These are phyloP conservation scores for Saitozyma sp. DNA, from an alignment of 768 basidiomycete species.

Conservation along the genomic window DNA sequence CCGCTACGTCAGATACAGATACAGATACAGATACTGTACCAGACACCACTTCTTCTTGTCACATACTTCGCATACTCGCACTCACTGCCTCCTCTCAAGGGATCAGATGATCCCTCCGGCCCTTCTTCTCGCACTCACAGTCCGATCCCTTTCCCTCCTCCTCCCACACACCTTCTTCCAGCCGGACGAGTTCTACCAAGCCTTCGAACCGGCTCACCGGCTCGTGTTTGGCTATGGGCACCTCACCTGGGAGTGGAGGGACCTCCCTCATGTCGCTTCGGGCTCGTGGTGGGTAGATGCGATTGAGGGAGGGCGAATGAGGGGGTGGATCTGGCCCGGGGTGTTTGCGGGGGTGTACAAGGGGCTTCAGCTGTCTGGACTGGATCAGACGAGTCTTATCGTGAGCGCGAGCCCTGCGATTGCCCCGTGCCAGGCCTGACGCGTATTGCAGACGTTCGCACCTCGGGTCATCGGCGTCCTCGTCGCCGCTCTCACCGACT, in stretches of 20 bases:
- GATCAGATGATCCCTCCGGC: constrained; percentile 16
- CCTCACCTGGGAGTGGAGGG: constrained; percentile 92
- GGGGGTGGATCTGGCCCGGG: constrained; percentile 65
- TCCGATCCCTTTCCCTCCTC: constrained; percentile 53
- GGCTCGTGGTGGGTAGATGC: constrained; percentile 47
- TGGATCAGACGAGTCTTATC: constrained; percentile 64
- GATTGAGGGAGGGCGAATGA: constrained; percentile 39
- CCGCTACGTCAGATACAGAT: no score
- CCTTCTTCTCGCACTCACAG: constrained; percentile 31
- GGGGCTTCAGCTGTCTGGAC: constrained; percentile 60
- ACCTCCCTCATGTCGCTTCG: constrained; percentile 15
- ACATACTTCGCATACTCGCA: no score
- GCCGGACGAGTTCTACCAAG: constrained; percentile 95
- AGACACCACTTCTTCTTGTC: no score
- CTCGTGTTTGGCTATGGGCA: constrained; percentile 88
- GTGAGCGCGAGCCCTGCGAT: constrained; percentile 57
- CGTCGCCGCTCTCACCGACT: constrained; percentile 78
- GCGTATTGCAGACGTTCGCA: constrained; percentile 46
- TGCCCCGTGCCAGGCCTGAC: not conserved
- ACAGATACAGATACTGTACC: no score
- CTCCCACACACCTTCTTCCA: constrained; percentile 85
- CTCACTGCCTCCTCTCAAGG: not conserved
- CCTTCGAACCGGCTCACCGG: constrained; percentile 86
- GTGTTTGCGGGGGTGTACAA: constrained; percentile 78
- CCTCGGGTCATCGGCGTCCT: constrained; percentile 75